Evolutionary conservation across 495 filamentous ascomycete genomes (phyloP).

Genomic region (Podospora comata): DNA sequence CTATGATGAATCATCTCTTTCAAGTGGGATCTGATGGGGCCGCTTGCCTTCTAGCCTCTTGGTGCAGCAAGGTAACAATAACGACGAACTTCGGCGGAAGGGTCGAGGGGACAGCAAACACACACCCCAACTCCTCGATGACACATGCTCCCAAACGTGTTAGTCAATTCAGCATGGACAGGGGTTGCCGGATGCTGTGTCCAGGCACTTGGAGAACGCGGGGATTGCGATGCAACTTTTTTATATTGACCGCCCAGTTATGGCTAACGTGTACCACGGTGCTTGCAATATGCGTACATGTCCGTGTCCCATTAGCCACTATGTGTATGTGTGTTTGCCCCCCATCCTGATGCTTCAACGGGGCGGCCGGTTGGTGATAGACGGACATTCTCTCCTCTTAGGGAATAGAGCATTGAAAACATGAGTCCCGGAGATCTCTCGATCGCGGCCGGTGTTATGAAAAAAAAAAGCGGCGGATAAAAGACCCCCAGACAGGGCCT

Average conservation of each 20-base stretch:
- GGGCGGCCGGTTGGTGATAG: neutral
- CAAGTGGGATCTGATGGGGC: neutral
- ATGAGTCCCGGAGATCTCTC: neutral
- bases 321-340: neutral
- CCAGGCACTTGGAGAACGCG: slow-evolving; percentile 4
- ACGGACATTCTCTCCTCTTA: neutral
- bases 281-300: neutral
- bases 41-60: neutral
- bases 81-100: neutral
- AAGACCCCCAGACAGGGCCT: slow-evolving; percentile 10
- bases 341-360: neutral
- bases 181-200: neutral
- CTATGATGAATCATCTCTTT: neutral
- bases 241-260: neutral
- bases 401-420: neutral
- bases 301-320: neutral
- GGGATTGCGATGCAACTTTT: neutral
- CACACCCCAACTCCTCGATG: neutral
- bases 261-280: neutral
- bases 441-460: neutral
- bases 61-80: neutral
- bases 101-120: neutral
- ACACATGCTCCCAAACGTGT: neutral
- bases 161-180: neutral
- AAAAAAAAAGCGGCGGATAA: slow-evolving; percentile 13